Percentiles rank a stretch among this genome's conserved stretches.
phyloP scores from a whole-genome alignment of 2,329 filamentous ascomycete species.

The Coniella lustricola region DNA sequence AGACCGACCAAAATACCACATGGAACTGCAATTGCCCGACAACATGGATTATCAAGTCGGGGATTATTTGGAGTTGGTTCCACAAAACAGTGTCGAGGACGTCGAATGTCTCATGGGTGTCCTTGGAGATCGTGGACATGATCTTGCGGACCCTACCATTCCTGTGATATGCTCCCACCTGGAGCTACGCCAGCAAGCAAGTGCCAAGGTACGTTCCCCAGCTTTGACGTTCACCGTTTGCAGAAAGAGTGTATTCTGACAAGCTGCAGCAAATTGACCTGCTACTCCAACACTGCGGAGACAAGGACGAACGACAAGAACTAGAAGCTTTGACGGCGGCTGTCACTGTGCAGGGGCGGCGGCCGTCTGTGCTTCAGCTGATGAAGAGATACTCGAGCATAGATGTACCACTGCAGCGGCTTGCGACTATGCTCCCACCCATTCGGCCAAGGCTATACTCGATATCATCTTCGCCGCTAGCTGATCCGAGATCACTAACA shows the following conservation, averaged over 20 bases:
- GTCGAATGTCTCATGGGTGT: not conserved
- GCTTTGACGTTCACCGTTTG: not conserved
- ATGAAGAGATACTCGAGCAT: constrained; percentile 44
- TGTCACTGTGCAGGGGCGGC: constrained; percentile 27
- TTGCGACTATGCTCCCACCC: constrained; percentile 48
- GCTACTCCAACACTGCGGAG: not conserved
- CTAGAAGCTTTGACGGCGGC: not conserved
- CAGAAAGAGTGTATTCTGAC: not conserved
- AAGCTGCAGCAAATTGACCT: not conserved
- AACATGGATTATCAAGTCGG: not conserved
- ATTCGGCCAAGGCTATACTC: constrained; percentile 54
- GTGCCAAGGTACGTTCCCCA: not conserved
- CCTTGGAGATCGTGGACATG: not conserved
- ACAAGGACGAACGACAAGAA: not conserved
- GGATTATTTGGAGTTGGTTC: constrained; percentile 1
- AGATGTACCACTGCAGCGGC: constrained; percentile 42
- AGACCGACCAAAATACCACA: constrained; percentile 4
- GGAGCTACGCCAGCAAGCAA: constrained; percentile 1
- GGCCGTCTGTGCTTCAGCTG: constrained; percentile 45
- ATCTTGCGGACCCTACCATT: no score
- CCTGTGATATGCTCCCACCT: not conserved
- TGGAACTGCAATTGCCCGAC: constrained; percentile 1
- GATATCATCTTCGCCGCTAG: constrained; percentile 48
- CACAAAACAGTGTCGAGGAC: not conserved
- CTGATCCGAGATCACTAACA: constrained; percentile 28